phyloP scores from a whole-genome alignment of 805 yeast species.

The Saccharomycopsis sp. region DNA sequence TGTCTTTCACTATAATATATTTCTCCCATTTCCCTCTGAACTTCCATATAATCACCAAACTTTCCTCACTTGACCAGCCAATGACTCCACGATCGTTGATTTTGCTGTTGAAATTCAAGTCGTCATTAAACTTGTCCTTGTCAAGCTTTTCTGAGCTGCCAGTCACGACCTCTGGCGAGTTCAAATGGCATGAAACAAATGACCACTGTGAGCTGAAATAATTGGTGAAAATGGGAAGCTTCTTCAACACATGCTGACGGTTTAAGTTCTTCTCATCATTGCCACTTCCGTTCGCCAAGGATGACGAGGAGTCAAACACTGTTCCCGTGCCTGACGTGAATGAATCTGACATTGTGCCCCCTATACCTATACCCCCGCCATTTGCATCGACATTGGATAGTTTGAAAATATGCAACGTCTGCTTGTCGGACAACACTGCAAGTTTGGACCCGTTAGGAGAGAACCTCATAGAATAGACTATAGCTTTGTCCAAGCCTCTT shows the following conservation, averaged over 20 bases:
- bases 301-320: background rate
- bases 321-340: background rate
- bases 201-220: conserved; percentile 21
- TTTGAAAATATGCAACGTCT: conserved; percentile 80
- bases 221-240: conserved; percentile 15
- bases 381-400: conserved; percentile 9
- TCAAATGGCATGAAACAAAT: conserved; percentile 19
- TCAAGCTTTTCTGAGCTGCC: conserved; percentile 2
- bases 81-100: conserved; percentile 38
- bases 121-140: conserved; percentile 20
- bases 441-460: conserved; percentile 68
- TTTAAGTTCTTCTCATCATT: conserved; percentile 1
- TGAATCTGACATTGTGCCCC: background rate
- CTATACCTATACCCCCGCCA: background rate
- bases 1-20: conserved; percentile 57
- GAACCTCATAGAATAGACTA: conserved; percentile 75
- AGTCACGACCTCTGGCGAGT: conserved; percentile 5
- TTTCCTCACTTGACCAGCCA: conserved; percentile 71
- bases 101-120: conserved; percentile 24
- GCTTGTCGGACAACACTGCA: conserved; percentile 85
- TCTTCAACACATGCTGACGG: conserved; percentile 16
- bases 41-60: conserved; percentile 71
- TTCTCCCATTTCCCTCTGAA: conserved; percentile 77
- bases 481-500: conserved; percentile 83
- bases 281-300: background rate